phyloP scores from a whole-genome alignment of 23 red algal genomes.

The Gracilaria domingensis region DNA sequence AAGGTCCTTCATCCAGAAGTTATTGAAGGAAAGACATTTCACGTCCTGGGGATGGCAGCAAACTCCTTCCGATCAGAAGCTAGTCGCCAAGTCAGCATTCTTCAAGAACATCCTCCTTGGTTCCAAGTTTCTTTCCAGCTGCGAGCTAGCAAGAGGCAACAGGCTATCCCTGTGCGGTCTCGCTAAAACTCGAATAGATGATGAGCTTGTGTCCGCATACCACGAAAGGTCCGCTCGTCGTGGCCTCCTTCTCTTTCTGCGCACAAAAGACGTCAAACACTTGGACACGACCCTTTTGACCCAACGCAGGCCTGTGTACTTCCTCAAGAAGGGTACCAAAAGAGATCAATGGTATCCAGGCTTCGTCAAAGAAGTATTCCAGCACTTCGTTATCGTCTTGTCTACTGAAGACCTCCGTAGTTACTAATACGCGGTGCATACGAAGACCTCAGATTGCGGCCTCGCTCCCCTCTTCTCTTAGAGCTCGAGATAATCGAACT shows the following conservation, averaged over 20 bases:
- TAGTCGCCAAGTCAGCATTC: neutral
- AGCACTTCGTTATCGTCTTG: neutral
- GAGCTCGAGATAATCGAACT: neutral
- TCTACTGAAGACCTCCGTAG: neutral
- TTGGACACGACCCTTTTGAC: neutral
- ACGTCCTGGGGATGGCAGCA: neutral
- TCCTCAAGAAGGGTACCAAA: neutral
- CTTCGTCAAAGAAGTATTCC: neutral
- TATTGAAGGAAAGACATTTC: neutral
- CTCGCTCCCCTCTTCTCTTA: neutral
- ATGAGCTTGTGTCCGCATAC: neutral
- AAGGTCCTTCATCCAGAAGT: too few relatives aligned
- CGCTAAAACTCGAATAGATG: neutral
- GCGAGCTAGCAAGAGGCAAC: slow-evolving; percentile 37
- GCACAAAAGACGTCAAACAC: neutral
- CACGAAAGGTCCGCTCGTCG: neutral
- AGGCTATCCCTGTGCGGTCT: neutral
- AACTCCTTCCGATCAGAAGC: neutral
- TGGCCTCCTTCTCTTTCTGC: neutral
- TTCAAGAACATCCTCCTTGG: slow-evolving; percentile 8
- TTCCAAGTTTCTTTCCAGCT: neutral
- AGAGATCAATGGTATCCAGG: slow-evolving; percentile 15
- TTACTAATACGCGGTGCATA: neutral
- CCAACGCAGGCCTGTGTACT: slow-evolving; percentile 5
- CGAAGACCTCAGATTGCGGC: neutral